A percentile compares a stretch with the other conserved stretches of the same genome.
These are phyloP conservation scores for Collybia sp. DNA, from an alignment of 768 basidiomycete species.

Conservation along the genomic window DNA sequence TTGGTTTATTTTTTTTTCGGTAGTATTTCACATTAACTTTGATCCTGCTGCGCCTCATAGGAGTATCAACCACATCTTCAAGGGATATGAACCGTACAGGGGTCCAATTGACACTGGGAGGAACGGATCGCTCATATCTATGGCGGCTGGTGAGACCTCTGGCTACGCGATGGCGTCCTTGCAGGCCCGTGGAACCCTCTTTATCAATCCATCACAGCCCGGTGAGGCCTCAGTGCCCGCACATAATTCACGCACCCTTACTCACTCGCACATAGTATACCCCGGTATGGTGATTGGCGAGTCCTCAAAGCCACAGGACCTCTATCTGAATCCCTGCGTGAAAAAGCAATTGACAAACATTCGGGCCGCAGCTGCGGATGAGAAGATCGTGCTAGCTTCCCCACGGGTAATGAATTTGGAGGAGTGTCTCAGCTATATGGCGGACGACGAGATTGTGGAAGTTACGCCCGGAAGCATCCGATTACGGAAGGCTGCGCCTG, in stretches of 20 bases:
- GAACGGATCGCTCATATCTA: slow-evolving; percentile 43
- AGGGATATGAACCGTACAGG: slow-evolving; percentile 39
- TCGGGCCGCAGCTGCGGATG: slow-evolving; percentile 42
- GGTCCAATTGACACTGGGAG: slow-evolving; percentile 42
- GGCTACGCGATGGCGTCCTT: slow-evolving; percentile 46
- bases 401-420: slow-evolving; percentile 40
- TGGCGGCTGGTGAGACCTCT: slow-evolving; percentile 39
- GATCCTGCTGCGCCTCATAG: slow-evolving; percentile 13
- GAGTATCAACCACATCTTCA: slow-evolving; percentile 50
- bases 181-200: slow-evolving; percentile 41
- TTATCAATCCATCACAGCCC: slow-evolving; percentile 37
- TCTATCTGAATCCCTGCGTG: slow-evolving; percentile 42
- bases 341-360: slow-evolving; percentile 50
- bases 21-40: too few species aligned
- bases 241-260: background rate
- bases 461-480: slow-evolving; percentile 38
- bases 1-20: slow-evolving; percentile 10
- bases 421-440: slow-evolving; percentile 44
- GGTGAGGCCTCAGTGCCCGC: slow-evolving; percentile 18
- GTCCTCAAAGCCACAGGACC: slow-evolving; percentile 37
- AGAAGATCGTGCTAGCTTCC: slow-evolving; percentile 42
- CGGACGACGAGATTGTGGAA: slow-evolving; percentile 45
- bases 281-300: slow-evolving; percentile 50
- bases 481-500: slow-evolving; percentile 28
- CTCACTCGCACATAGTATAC: slow-evolving; percentile 27